Evolutionary conservation across 2,329 filamentous ascomycete genomes (phyloP), one percentile per base, ranked within the genome.

Genomic region (Fusarium sp.): DNA sequence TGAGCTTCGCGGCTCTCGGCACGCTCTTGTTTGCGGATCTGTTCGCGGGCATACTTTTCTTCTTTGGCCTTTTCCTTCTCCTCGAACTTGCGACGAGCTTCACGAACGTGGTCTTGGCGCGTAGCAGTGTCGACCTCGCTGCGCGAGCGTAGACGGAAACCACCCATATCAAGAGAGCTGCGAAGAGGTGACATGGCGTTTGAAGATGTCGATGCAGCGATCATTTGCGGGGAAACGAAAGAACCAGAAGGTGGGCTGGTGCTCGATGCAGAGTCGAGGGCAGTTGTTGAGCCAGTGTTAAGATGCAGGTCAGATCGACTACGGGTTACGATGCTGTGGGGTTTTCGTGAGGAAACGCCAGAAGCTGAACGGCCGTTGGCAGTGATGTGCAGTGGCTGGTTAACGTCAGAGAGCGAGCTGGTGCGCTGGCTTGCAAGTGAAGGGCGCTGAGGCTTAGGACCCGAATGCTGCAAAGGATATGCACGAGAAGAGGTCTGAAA

Each of bases 31-130:
- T 86, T 88, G 66, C 83, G 83, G 59, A 86, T 82, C 79, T 89
- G 84, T 69, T 89, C 86, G 14, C 85, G 85, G 17, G 86, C 87
- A 49, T 87, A 87, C 73, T 89, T 90, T 74, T 90, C 88, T 36
- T 90, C 85, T 78, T 91, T 90, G 54, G 81, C 81, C 17, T 82
- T 82, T 76, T 91, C 88, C 74, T 86, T 88, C 74, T 88, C 86
- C 74, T 89, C 84, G 66, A 90, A 91, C 73, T 87, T 88, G 71
- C 87, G 86, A 54, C 89, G 87, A 6, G 88, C 88, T 72, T 86
- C 85, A 44, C 86, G 84, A 34, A 91, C 86, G 42, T 88, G 86
- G 64, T 89, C 87, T 51, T 84, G 81, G 28, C 86, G 86, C 1
- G 82, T 82, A 14, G 80, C 82, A 7, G 85, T 84, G 73, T 89